Percentiles rank a stretch among this genome's conserved stretches.
phyloP scores from a whole-genome alignment of 805 yeast species.

The Ogataea sp. region DNA sequence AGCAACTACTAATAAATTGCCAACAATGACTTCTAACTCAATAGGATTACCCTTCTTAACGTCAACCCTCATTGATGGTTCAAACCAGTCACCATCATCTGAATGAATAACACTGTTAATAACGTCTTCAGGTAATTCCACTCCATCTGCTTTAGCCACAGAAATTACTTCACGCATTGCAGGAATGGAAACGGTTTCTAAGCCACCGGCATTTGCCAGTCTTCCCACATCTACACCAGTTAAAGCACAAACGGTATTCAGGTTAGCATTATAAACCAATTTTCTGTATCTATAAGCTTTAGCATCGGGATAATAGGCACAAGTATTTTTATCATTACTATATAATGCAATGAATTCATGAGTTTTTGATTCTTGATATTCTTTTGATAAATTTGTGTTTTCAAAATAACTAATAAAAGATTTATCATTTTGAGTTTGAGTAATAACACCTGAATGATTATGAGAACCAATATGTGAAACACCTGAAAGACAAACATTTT shows the following conservation, averaged over 20 bases:
- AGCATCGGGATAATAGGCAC: constrained; percentile 34
- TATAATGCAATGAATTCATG: constrained; percentile 39
- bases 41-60: constrained; percentile 55
- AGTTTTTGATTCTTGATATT: constrained; percentile 27
- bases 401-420: constrained; percentile 46
- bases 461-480: constrained; percentile 58
- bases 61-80: constrained; percentile 72
- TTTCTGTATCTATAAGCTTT: constrained; percentile 55
- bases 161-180: constrained; percentile 61
- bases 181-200: constrained; percentile 35
- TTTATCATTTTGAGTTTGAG: constrained; percentile 40
- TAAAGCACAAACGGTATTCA: constrained; percentile 55
- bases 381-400: constrained; percentile 25
- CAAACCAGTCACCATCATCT: constrained; percentile 51
- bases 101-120: constrained; percentile 44
- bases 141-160: constrained; percentile 65
- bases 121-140: constrained; percentile 39
- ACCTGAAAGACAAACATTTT: constrained; percentile 48
- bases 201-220: constrained; percentile 34
- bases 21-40: constrained; percentile 66
- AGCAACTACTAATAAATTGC: constrained; percentile 51
- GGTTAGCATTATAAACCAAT: constrained; percentile 59
- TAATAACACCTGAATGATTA: constrained; percentile 38
- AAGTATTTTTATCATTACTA: constrained; percentile 32
- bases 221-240: constrained; percentile 56